Evolutionary conservation across 345 rosid genomes (phyloP).

Genomic region (Stellera chamaejasme): DNA sequence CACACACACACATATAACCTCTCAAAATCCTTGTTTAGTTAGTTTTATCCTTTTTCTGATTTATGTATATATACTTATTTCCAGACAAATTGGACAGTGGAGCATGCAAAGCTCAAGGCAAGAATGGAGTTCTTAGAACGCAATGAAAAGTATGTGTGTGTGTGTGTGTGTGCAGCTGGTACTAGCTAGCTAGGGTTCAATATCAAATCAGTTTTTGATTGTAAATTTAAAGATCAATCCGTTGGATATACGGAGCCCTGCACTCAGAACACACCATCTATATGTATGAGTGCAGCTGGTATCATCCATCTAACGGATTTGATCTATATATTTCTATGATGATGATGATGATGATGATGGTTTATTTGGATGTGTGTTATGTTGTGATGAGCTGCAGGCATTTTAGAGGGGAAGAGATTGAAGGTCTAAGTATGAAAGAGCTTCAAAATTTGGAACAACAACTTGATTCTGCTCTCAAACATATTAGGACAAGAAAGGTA

Average conservation of each 20-base stretch:
- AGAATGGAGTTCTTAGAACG: slow-evolving; percentile 74
- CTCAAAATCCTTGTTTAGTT: neutral
- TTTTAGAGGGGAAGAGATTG: slow-evolving; percentile 85
- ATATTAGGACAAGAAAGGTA: slow-evolving; percentile 68
- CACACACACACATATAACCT: neutral
- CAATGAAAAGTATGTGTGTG: slow-evolving; percentile 54
- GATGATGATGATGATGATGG: no score
- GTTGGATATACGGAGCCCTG: no score
- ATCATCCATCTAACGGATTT: no score
- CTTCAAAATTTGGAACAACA: slow-evolving; percentile 84
- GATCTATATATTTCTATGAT: no score
- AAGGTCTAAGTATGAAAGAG: slow-evolving; percentile 55
- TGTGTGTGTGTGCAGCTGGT: no score
- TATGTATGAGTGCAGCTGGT: no score
- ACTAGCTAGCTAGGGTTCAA: no score
- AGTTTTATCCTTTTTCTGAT: neutral
- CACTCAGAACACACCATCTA: no score
- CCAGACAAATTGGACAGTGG: slow-evolving; percentile 77
- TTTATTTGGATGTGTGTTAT: no score
- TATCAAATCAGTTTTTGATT: no score
- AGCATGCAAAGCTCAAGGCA: slow-evolving; percentile 86
- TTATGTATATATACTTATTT: slow-evolving; percentile 10
- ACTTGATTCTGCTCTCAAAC: slow-evolving; percentile 66
- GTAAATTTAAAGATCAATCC: no score
- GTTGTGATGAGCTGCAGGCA: slow-evolving; percentile 33